Percentiles rank a stretch among this genome's conserved stretches.
Evolutionary conservation across 2,329 filamentous ascomycete genomes (phyloP).

Genomic region (Didymella segeticola): DNA sequence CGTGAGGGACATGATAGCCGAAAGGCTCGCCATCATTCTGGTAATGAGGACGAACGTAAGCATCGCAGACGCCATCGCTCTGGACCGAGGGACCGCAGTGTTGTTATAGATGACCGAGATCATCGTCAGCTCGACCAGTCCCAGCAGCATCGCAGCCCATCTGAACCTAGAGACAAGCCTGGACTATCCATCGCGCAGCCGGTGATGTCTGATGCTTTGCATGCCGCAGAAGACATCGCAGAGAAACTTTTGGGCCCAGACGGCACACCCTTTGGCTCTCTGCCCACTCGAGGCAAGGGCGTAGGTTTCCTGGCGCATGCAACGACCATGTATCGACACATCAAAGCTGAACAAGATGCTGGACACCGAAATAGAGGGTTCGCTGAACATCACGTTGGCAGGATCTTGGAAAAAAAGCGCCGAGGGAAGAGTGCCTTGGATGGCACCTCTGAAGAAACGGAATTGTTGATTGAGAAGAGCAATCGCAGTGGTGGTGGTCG

Average conservation of each 20-base stretch:
- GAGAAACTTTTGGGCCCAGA: constrained; percentile 19
- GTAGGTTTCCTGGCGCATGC: constrained; percentile 28
- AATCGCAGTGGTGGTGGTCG: no score
- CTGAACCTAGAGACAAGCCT: background rate
- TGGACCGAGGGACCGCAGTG: background rate
- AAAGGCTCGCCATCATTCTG: background rate
- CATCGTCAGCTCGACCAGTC: no score
- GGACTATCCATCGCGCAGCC: background rate
- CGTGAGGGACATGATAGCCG: background rate
- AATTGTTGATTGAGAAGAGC: background rate
- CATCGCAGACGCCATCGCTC: background rate
- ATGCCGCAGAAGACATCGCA: background rate
- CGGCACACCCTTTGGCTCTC: constrained; percentile 23
- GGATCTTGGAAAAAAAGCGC: constrained; percentile 14
- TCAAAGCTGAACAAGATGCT: constrained; percentile 29
- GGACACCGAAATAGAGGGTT: constrained; percentile 20
- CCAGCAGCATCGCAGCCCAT: background rate
- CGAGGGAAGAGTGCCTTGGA: background rate
- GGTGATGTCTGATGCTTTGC: background rate
- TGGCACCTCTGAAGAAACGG: background rate
- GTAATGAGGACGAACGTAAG: background rate
- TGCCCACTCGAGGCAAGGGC: constrained; percentile 26
- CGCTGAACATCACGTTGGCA: constrained; percentile 23
- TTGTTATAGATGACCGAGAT: background rate
- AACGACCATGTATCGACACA: constrained; percentile 30